Percentiles rank a stretch among this genome's conserved stretches.
Conservation (phyloP, 2,329 filamentous ascomycete species). For the Monosporascus cannonballus region DNA sequence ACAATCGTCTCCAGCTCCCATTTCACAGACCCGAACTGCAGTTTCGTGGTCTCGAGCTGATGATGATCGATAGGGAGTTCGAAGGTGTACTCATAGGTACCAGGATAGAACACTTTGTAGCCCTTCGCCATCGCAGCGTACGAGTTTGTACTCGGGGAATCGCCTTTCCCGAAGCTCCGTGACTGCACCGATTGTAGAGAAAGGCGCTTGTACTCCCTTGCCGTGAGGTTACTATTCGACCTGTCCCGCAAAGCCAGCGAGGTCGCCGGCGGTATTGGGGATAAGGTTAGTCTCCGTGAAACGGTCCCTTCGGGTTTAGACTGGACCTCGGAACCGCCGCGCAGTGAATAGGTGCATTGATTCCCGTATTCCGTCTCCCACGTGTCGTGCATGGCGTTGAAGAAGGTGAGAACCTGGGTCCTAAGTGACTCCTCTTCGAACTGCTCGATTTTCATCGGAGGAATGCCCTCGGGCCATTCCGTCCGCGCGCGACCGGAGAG, state of each 20-base stretch:
- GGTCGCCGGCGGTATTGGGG: conserved; percentile 24
- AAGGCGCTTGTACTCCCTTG: conserved; percentile 57
- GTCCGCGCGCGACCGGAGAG: conserved; percentile 81
- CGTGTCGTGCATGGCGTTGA: conserved; percentile 65
- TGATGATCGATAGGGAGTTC: conserved; percentile 86
- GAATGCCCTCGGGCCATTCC: conserved; percentile 95
- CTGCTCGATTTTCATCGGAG: conserved; percentile 76
- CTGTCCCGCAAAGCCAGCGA: conserved; percentile 28
- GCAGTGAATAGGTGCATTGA: conserved; percentile 51
- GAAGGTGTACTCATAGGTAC: conserved; percentile 62
- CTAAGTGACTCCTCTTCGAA: conserved; percentile 81
- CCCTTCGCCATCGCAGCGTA: conserved; percentile 59
- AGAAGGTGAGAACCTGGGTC: conserved; percentile 86
- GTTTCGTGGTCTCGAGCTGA: conserved; percentile 80
- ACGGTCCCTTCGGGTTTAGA: conserved; percentile 23
- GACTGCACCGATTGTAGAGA: conserved; percentile 78
- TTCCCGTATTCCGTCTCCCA: conserved; percentile 60
- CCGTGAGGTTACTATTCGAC: conserved; percentile 25
- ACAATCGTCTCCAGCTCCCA: conserved; percentile 84
- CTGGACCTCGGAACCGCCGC: conserved; percentile 29
- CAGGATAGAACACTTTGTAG: conserved; percentile 80
- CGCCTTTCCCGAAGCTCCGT: conserved; percentile 78
- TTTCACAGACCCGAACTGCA: conserved; percentile 79
- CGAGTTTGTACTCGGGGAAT: conserved; percentile 50
- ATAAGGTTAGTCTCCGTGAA: background rate